Percentiles rank a stretch among this genome's conserved stretches.
Evolutionary conservation across 805 yeast genomes (phyloP).

Genomic region (Starmerella khaoyaiensis): DNA sequence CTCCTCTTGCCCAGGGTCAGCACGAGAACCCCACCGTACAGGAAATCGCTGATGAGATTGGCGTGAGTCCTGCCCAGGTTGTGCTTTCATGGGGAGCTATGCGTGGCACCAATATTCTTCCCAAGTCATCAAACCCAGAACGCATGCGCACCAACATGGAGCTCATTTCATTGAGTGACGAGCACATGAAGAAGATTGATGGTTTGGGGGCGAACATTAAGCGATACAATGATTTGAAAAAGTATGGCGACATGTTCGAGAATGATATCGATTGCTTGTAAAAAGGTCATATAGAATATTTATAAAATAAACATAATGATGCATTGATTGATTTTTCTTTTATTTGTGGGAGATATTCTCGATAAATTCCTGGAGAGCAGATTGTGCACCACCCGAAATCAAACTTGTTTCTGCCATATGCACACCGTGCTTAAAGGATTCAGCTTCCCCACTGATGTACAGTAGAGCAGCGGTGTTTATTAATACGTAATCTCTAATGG

Average conservation of each 20-base stretch:
- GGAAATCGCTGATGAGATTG: slow-evolving; percentile 47
- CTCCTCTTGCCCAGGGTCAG: slow-evolving; percentile 31
- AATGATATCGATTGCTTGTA: slow-evolving; percentile 14
- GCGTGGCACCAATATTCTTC: slow-evolving; percentile 46
- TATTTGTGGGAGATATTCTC: too few relatives aligned
- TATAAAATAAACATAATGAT: too few relatives aligned
- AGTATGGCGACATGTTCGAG: slow-evolving; percentile 16
- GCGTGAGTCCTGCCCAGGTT: slow-evolving; percentile 32
- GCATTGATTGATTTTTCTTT: too few relatives aligned
- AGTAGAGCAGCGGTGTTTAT: slow-evolving; percentile 82
- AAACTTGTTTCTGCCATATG: slow-evolving; percentile 57
- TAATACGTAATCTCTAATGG: slow-evolving; percentile 79
- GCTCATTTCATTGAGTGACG: slow-evolving; percentile 30
- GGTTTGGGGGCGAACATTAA: slow-evolving; percentile 7
- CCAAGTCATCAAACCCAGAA: slow-evolving; percentile 52
- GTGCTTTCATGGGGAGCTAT: slow-evolving; percentile 17
- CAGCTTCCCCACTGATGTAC: slow-evolving; percentile 56
- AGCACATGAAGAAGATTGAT: slow-evolving; percentile 28
- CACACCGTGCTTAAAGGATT: slow-evolving; percentile 64
- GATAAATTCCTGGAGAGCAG: slow-evolving; percentile 36
- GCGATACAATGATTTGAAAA: slow-evolving; percentile 14
- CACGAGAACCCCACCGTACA: slow-evolving; percentile 32
- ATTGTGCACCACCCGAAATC: slow-evolving; percentile 49
- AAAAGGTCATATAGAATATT: neutral
- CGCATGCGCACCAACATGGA: slow-evolving; percentile 38